A percentile compares a stretch with the other conserved stretches of the same genome.
These are phyloP conservation scores for Podosphaera aphanis DNA, from an alignment of 2,329 filamentous ascomycete genomes.

Conservation along the genomic window DNA sequence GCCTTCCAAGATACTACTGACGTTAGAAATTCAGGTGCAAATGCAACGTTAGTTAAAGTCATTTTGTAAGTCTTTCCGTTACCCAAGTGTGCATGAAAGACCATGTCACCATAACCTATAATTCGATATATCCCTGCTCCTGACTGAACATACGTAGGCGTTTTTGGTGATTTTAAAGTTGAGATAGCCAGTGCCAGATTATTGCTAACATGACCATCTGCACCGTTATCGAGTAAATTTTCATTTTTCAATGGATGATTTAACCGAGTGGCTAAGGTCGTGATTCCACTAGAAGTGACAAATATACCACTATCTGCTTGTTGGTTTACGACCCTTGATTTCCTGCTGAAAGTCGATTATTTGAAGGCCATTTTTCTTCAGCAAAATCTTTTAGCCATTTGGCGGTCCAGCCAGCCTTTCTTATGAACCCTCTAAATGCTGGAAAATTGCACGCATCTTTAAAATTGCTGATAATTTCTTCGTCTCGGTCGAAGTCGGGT, in stretches of 20 bases:
- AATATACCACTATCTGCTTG: background rate
- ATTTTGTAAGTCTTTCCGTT: background rate
- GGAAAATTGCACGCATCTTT: background rate
- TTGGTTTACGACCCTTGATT: background rate
- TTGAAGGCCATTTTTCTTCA: background rate
- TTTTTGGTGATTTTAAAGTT: background rate
- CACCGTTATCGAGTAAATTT: background rate
- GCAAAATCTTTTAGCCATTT: background rate
- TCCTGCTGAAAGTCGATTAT: too few species aligned
- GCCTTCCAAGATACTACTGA: background rate
- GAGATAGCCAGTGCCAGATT: background rate
- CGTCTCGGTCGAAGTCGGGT: background rate
- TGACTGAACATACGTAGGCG: background rate
- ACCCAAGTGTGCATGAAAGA: background rate
- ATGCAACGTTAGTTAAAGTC: constrained; percentile 1
- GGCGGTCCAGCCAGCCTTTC: background rate
- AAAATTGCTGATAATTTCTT: background rate
- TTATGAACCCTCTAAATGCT: background rate
- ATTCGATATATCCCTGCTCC: background rate
- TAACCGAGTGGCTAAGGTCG: background rate
- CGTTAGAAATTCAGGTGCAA: background rate
- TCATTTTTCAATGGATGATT: background rate
- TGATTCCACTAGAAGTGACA: background rate
- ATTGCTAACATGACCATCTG: background rate
- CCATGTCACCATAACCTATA: background rate